Evolutionary conservation across 148 eudicot species (phyloP).

Genomic region (Mesembryanthemum crystallinum): DNA sequence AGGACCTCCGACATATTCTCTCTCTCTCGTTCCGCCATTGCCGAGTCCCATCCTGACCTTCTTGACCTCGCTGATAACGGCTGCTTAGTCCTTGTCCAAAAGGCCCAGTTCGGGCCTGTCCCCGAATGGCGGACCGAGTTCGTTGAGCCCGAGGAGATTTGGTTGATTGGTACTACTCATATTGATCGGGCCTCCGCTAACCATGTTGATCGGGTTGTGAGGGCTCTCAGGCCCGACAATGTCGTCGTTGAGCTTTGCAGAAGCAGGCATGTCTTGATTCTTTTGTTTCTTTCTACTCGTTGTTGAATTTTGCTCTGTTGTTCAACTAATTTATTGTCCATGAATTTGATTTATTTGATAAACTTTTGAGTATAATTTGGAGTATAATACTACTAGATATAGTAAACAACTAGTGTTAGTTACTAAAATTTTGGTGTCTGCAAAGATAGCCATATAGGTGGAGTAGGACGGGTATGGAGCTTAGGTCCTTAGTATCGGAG

Average conservation of each 20-base stretch:
- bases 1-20: constrained; percentile 33
- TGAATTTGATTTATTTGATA: too few relatives aligned
- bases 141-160: constrained; percentile 86
- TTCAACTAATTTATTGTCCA: too few relatives aligned
- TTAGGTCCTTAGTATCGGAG: too few relatives aligned
- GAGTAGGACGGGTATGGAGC: too few relatives aligned
- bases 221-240: constrained; percentile 70
- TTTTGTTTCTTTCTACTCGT: not conserved
- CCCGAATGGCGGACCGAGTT: constrained; percentile 81
- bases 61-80: constrained; percentile 72
- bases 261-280: constrained; percentile 69
- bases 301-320: too few relatives aligned
- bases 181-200: constrained; percentile 46
- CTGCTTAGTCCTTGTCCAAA: constrained; percentile 49
- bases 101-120: constrained; percentile 74
- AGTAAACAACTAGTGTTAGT: too few relatives aligned
- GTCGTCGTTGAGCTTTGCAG: constrained; percentile 98
- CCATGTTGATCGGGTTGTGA: constrained; percentile 73
- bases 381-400: too few relatives aligned
- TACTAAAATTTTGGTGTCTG: too few relatives aligned
- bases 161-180: constrained; percentile 81
- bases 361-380: too few relatives aligned
- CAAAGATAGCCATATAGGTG: too few relatives aligned
- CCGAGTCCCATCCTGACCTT: constrained; percentile 56
- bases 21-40: constrained; percentile 44